Evolutionary conservation across 2,329 filamentous ascomycete genomes (phyloP), one percentile per base, ranked within the genome.

Genomic region (Xylariaceae sp.): DNA sequence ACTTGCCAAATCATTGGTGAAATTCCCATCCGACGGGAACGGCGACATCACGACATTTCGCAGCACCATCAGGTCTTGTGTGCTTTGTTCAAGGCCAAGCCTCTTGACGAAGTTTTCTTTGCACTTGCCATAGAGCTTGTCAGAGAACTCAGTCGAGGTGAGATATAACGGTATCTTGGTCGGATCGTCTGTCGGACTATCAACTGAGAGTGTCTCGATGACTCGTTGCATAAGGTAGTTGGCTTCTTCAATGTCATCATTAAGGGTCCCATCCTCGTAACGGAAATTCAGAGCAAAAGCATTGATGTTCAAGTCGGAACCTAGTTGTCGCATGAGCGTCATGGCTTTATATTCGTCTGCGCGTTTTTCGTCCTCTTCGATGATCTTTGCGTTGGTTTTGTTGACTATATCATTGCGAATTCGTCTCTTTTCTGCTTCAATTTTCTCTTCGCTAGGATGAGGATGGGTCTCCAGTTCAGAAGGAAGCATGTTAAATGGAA

Each of bases 21-120:
- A 76, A 40, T 70, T 66, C 1, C 62, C 63, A 14, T 71, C 67
- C 2, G 71, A 71, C 0, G 73, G 71, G 42, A 72, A 76, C 1
- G 74, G 73, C 5, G 70, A 73, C 75, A 78, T 78, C 33, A 75
- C 72, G 0, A 78, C 75, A 22, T 77, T 78, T 9, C 73, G 67
- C 9, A 78, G 45, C 1, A 77, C 74, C 54, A 75, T 72, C 2
- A 78, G 59, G 43, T 72, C 69, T 11, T 72, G 64, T 0, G 62
- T 43, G 16, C 65, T 69, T 5, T 55, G 49, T 0, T 63, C 48
- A 0, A 76, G 61, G 0, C 69, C 69, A 18, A 78, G 69, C 10
- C 74, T 64, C 34, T 64, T 60, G 64, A 75, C 75, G 60, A 75
- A 78, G 11, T 69, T 66, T 1, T 63, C 44, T 10, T 68, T 69